Evolutionary conservation across 345 rosid genomes (phyloP).

Genomic region (Eucalyptus erythrocorys): DNA sequence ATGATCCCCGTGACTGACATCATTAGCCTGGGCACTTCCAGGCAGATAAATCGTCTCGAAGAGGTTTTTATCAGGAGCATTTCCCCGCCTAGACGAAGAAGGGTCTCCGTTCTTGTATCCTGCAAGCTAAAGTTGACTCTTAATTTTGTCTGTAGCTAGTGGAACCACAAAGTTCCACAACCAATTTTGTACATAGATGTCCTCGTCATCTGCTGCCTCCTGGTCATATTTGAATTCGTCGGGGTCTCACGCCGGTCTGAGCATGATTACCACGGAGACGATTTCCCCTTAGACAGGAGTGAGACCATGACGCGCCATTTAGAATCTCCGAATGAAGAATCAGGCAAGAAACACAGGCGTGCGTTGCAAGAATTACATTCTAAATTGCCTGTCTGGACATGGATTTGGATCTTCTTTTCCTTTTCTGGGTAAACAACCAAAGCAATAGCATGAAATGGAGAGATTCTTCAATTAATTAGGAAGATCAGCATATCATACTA

Average conservation of each 20-base stretch:
- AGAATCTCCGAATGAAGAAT: background rate
- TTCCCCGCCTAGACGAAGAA: background rate
- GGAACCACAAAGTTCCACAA: background rate
- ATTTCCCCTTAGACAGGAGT: background rate
- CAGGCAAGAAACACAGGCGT: background rate
- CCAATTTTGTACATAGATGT: background rate
- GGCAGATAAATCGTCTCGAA: conserved; percentile 6
- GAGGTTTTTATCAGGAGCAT: background rate
- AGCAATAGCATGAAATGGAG: background rate
- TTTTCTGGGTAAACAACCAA: background rate
- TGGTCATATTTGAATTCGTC: background rate
- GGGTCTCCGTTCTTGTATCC: background rate
- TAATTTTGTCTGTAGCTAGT: background rate
- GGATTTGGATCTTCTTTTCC: background rate
- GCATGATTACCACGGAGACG: background rate
- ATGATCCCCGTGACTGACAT: conserved; percentile 14
- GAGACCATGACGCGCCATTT: background rate
- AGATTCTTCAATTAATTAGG: background rate
- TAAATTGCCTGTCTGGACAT: background rate
- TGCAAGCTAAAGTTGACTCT: background rate
- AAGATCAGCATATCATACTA: background rate
- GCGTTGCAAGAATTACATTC: background rate
- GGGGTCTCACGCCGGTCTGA: background rate
- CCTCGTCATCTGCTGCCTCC: background rate
- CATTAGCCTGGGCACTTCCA: conserved; percentile 14